A percentile compares a stretch with the other conserved stretches of the same genome.
Evolutionary conservation across 2,329 filamentous ascomycete genomes (phyloP).

Genomic region (Paecilomyces sp.): DNA sequence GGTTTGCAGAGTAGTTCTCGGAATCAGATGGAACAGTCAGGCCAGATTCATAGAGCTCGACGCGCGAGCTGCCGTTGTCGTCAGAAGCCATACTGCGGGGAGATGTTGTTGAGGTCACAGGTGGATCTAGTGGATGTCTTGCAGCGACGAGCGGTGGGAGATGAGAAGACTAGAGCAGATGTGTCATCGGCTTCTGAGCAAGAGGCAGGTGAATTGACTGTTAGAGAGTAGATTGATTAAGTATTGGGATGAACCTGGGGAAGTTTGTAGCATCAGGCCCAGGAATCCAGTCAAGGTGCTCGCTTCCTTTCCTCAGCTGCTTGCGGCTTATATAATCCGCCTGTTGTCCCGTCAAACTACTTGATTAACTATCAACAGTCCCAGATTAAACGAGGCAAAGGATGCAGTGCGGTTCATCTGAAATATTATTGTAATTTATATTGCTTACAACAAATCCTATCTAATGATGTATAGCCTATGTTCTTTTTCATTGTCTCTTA

Average conservation of each 20-base stretch:
- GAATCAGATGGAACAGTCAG: constrained; percentile 42
- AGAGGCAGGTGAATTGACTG: background rate
- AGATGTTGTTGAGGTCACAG: constrained; percentile 8
- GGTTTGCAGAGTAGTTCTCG: constrained; percentile 39
- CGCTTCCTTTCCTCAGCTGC: background rate
- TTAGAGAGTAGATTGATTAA: background rate
- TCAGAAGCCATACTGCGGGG: constrained; percentile 25
- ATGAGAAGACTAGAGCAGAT: background rate
- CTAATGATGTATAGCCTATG: no score
- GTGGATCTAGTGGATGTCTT: constrained; percentile 2
- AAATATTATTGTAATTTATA: no score
- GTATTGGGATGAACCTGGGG: background rate
- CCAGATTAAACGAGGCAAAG: background rate
- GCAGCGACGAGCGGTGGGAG: background rate
- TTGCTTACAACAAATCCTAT: no score
- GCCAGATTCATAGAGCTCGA: constrained; percentile 36
- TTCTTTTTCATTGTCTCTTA: background rate
- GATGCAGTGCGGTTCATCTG: background rate
- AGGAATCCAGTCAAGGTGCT: background rate
- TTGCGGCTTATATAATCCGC: background rate
- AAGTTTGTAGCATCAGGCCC: background rate
- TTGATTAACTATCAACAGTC: background rate
- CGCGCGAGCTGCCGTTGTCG: constrained; percentile 19
- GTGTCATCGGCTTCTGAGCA: background rate
- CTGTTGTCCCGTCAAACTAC: background rate